A percentile compares a stretch with the other conserved stretches of the same genome.
phyloP scores from a whole-genome alignment of 2,329 filamentous ascomycete species.

The Mycosphaerella arachidis region DNA sequence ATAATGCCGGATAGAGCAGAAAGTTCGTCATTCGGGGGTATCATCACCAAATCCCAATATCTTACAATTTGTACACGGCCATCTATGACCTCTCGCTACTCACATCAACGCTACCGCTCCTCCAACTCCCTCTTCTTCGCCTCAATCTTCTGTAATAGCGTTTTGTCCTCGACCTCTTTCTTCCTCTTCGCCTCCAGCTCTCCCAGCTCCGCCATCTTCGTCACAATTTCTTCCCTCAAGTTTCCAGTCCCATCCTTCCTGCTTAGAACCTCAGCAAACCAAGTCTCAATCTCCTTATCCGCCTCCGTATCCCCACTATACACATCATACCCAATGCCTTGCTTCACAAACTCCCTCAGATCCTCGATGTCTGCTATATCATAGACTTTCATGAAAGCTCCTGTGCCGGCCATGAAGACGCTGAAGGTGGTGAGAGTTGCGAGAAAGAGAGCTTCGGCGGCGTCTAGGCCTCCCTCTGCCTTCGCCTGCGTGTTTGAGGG shows the following conservation, averaged over 20 bases:
- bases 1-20: no score
- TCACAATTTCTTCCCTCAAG: conserved; percentile 23
- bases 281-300: conserved; percentile 52
- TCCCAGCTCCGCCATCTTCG: conserved; percentile 29
- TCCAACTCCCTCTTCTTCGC: conserved; percentile 1
- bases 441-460: conserved; percentile 75
- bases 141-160: conserved; percentile 1
- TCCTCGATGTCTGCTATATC: conserved; percentile 58
- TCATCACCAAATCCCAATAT: no score
- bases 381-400: conserved; percentile 70
- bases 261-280: conserved; percentile 47
- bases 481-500: conserved; percentile 15
- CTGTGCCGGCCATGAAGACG: conserved; percentile 68
- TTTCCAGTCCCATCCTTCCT: conserved; percentile 42
- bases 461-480: conserved; percentile 61
- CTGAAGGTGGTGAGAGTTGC: conserved; percentile 82
- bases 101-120: neutral
- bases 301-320: conserved; percentile 50
- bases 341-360: conserved; percentile 57
- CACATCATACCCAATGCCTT: conserved; percentile 55
- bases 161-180: neutral
- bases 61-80: no score
- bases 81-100: no score
- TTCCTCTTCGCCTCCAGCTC: conserved; percentile 24
- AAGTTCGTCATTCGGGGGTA: no score